Conservation (phyloP, 257 asterid genomes). For the Penstemon barbatus region DNA sequence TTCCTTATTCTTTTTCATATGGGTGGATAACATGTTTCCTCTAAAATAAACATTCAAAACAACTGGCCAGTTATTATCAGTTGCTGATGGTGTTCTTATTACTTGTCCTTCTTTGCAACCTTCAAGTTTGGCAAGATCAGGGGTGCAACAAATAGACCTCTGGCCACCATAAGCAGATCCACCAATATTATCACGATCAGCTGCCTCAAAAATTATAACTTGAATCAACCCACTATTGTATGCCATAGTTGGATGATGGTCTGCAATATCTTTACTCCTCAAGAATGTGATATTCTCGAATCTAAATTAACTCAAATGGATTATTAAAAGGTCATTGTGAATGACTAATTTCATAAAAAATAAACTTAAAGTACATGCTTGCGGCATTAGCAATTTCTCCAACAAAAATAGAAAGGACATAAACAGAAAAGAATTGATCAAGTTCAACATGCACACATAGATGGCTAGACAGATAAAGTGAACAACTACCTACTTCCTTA, state of each 20-base stretch:
- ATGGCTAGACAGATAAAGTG: background rate
- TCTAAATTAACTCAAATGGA: conserved; percentile 41
- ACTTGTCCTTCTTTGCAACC: conserved; percentile 94
- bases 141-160: conserved; percentile 92
- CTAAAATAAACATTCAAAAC: conserved; percentile 61
- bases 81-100: conserved; percentile 64
- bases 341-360: background rate
- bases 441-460: conserved; percentile 16
- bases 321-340: conserved; percentile 18
- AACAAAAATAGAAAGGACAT: background rate
- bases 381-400: conserved; percentile 20
- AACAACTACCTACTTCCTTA: conserved; percentile 1
- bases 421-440: background rate
- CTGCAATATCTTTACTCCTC: conserved; percentile 75
- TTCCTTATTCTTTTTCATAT: conserved; percentile 66
- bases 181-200: conserved; percentile 87
- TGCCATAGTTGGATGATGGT: conserved; percentile 55
- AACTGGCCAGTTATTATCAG: conserved; percentile 73
- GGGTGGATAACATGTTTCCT: conserved; percentile 64
- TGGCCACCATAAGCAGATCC: conserved; percentile 99
- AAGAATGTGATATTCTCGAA: conserved; percentile 92
- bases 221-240: conserved; percentile 81
- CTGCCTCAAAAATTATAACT: conserved; percentile 82
- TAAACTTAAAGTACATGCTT: background rate
- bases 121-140: conserved; percentile 95